A percentile compares a stretch with the other conserved stretches of the same genome.
These are phyloP conservation scores for Paxillus rubicundulus DNA, from an alignment of 768 basidiomycete genomes.

Conservation along the genomic window DNA sequence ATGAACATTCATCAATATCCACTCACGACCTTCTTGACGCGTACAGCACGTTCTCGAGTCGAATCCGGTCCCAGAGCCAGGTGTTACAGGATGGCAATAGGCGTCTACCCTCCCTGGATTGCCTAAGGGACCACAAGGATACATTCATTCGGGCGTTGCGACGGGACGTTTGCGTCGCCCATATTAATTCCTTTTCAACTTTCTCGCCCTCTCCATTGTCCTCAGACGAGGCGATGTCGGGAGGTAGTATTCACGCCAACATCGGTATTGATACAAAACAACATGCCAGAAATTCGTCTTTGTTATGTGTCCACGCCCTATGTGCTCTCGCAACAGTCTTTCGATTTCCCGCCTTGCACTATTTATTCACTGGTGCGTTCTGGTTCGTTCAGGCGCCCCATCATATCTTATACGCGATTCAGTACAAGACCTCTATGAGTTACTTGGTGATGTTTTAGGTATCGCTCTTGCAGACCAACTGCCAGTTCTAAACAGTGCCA, in stretches of 20 bases:
- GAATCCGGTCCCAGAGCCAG: conserved; percentile 33
- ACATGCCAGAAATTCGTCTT: conserved; percentile 39
- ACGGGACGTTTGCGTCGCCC: conserved; percentile 50
- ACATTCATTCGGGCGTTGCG: conserved; percentile 41
- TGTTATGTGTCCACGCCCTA: conserved; percentile 54
- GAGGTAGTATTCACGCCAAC: conserved; percentile 3
- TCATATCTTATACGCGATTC: conserved; percentile 3
- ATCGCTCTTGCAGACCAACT: conserved; percentile 37
- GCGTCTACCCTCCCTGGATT: conserved; percentile 20
- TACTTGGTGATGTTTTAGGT: conserved; percentile 45
- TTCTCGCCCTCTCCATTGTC: conserved; percentile 4
- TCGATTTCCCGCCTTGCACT: conserved; percentile 43
- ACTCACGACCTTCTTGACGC: conserved; percentile 60
- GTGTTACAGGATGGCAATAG: conserved; percentile 3
- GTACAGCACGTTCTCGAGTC: conserved; percentile 49
- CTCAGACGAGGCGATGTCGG: conserved; percentile 4
- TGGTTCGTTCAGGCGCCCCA: neutral
- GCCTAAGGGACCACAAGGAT: conserved; percentile 34
- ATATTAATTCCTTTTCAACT: conserved; percentile 33
- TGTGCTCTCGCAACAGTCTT: conserved; percentile 51
- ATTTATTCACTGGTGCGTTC: conserved; percentile 49
- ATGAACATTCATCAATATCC: conserved; percentile 39
- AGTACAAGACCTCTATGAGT: conserved; percentile 44
- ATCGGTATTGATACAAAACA: conserved; percentile 38
- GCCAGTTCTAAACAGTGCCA: conserved; percentile 39